Base-by-base conservation (phyloP, 306 rosid species). In the Vigna unguiculata region DNA sequence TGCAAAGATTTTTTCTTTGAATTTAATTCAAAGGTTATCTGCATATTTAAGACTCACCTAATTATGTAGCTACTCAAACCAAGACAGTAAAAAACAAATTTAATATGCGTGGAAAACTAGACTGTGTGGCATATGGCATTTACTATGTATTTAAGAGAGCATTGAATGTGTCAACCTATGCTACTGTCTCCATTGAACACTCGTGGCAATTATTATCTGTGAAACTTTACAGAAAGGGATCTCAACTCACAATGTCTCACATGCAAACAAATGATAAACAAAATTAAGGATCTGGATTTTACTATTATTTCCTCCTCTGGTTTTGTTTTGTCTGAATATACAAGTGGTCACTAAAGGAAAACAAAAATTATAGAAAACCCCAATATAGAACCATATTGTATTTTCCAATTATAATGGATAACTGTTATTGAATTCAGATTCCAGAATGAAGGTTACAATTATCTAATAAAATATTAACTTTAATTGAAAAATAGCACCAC, bases 151-250 rank as follows among this genome's bases (percentile, higher is more conserved):
- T 60, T 7, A 30, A 30, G 21, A 32, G 6, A 0, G n/a, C 70
- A 38, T 36, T 65, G n/a, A 61, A 52, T n/a, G 13, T 43, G 24
- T 25, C 30, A 73, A 22, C 69, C 2, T 24, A 45, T 24, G 1
- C 2, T 32, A 32, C 16, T 16, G 20, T 21, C 9, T 15, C 17
- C 40, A 72, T 20, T 41, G 46, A 55, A 72, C 59, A 15, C 28
- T 4, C 9, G 14, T 16, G 14, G 58, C 57, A 43, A 53, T n/a
- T 73, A 40, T 57, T 43, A 32, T 25, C 45, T 25, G 20, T 28
- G 70, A 73, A 57, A 43, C 34, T 43, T 2, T 41, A 20, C 70
- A 15, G 59, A 74, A 59, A 40, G n/a, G 55, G 49, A 58, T 24
- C 68, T 22, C 55, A 41, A 16, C 6, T 38, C 66, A 2, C 45